Conservation (phyloP, 2,329 filamentous ascomycete genomes). For the Trichoderma sp. region DNA sequence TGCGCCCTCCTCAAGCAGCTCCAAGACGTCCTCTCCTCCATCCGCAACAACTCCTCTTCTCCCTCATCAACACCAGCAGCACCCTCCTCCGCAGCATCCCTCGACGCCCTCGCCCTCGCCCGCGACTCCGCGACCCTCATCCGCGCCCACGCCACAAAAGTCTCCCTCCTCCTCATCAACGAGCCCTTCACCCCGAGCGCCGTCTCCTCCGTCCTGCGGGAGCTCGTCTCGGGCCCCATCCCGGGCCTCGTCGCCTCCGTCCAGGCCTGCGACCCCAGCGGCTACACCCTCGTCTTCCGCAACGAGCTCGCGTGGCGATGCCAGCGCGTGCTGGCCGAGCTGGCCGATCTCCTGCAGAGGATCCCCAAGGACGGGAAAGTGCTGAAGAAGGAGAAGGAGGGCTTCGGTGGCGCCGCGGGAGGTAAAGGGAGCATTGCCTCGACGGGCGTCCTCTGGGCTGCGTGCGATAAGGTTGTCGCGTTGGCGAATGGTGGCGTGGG, state of each 20-base stretch:
- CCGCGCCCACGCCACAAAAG: constrained; percentile 80
- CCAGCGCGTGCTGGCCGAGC: constrained; percentile 62
- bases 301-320: constrained; percentile 64
- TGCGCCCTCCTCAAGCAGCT: constrained; percentile 47
- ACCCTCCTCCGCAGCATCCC: constrained; percentile 31
- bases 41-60: constrained; percentile 40
- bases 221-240: constrained; percentile 72
- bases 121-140: constrained; percentile 73
- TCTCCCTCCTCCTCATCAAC: constrained; percentile 84
- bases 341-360: constrained; percentile 61
- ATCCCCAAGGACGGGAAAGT: constrained; percentile 63
- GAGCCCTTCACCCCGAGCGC: constrained; percentile 83
- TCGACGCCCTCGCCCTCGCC: constrained; percentile 68
- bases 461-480: constrained; percentile 71
- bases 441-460: constrained; percentile 81
- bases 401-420: constrained; percentile 38
- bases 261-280: constrained; percentile 62
- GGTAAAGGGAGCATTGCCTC: constrained; percentile 60
- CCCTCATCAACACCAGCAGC: constrained; percentile 26
- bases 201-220: constrained; percentile 67
- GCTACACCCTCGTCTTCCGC: constrained; percentile 65
- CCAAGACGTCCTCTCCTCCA: constrained; percentile 46
- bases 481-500: constrained; percentile 69
- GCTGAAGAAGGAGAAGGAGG: constrained; percentile 39
- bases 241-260: constrained; percentile 73